phyloP scores from a whole-genome alignment of 2,329 filamentous ascomycete species.

The Macrophomina phaseolina region DNA sequence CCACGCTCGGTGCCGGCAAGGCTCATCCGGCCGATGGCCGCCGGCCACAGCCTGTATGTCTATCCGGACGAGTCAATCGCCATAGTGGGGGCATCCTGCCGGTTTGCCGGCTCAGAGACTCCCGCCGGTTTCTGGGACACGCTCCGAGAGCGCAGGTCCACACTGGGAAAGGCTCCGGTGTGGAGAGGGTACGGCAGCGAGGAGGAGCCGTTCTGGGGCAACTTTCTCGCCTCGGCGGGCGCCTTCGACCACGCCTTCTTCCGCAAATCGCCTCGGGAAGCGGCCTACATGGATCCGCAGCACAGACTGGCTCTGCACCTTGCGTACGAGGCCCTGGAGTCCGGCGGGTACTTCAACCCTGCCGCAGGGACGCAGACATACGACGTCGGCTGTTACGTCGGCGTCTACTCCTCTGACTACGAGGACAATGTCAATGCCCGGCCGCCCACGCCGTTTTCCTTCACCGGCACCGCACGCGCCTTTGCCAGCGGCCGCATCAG shows the following conservation, averaged over 20 bases:
- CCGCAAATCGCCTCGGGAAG: slow-evolving; percentile 16
- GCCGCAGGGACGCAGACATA: slow-evolving; percentile 29
- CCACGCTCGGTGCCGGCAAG: not conserved
- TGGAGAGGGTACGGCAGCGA: not conserved
- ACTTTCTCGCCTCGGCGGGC: slow-evolving; percentile 21
- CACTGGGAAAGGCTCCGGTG: no score
- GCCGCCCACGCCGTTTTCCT: slow-evolving; percentile 37
- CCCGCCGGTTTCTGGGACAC: not conserved
- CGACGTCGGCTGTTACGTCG: slow-evolving; percentile 43
- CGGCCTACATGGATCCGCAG: slow-evolving; percentile 28
- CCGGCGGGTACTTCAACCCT: slow-evolving; percentile 33
- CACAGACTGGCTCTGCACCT: slow-evolving; percentile 27
- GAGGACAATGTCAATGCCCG: slow-evolving; percentile 42
- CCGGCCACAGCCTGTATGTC: no score
- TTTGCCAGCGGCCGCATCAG: slow-evolving; percentile 29
- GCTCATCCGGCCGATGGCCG: not conserved
- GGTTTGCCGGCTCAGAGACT: slow-evolving; percentile 22
- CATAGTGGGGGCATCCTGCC: slow-evolving; percentile 18
- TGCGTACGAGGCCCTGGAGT: slow-evolving; percentile 29
- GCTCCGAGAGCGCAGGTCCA: not conserved
- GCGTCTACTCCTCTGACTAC: slow-evolving; percentile 41
- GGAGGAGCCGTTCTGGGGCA: not conserved
- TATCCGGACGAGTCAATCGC: slow-evolving; percentile 17
- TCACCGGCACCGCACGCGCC: slow-evolving; percentile 28
- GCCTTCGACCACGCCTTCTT: slow-evolving; percentile 16